phyloP scores from a whole-genome alignment of 225 moss, liverwort and hornwort genomes.

The Thuidium tamariscinum region DNA sequence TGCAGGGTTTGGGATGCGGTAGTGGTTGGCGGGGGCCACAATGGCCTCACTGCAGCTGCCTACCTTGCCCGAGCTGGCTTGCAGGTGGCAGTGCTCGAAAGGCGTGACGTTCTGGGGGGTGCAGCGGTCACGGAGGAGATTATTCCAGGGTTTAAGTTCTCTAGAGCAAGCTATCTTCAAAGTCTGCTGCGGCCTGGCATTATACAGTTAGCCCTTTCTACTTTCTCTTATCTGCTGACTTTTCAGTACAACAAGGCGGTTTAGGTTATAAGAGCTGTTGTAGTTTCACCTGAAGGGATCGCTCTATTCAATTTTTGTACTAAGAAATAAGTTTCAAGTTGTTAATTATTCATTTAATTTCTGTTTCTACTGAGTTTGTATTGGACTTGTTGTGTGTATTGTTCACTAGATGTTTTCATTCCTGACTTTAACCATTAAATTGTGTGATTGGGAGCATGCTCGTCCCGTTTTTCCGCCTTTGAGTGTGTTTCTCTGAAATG shows the following conservation, averaged over 20 bases:
- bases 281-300: background rate
- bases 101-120: conserved; percentile 72
- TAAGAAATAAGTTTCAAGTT: background rate
- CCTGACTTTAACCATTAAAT: background rate
- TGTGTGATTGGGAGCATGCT: background rate
- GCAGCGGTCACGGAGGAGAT: conserved; percentile 91
- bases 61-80: conserved; percentile 78
- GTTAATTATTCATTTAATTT: background rate
- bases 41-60: conserved; percentile 84
- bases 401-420: background rate
- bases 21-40: conserved; percentile 83
- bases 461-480: background rate
- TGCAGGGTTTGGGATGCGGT: conserved; percentile 85
- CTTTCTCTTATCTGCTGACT: background rate
- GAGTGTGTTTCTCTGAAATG: background rate
- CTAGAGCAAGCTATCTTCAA: conserved; percentile 90
- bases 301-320: background rate
- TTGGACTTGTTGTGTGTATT: background rate
- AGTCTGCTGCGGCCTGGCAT: conserved; percentile 78
- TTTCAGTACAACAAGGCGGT: background rate
- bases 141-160: conserved; percentile 85
- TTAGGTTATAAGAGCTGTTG: background rate
- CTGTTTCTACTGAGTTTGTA: background rate
- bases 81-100: conserved; percentile 70
- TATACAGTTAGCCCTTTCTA: conserved; percentile 43